Base-by-base conservation (phyloP, 2,329 filamentous ascomycete species). In the Talaromyces piceae region DNA sequence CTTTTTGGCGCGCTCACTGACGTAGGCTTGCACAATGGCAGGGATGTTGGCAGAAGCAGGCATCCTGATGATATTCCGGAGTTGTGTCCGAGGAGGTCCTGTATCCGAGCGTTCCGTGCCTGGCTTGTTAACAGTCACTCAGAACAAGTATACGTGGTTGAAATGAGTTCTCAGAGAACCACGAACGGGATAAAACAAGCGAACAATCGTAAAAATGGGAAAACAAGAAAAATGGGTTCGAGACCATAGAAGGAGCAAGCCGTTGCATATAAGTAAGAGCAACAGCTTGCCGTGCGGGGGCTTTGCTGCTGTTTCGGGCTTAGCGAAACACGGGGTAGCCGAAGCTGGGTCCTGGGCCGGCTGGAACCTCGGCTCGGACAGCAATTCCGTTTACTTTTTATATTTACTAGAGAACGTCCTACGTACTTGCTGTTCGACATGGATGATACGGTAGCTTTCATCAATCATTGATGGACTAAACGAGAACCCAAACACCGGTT, bases 1-100 rank as follows among this genome's bases (percentile, higher is more conserved):
- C 77, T 87, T 83, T 73, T 86, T 88, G 48, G 91, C 91, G 63
- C 82, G 78, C 54, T 94, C 89, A 73, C 88, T 94, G 59, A 96
- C 88, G 68, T 78, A 81, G 23, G 77, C 77, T 55, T 71, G 67
- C 37, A 78, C 81, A 59, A 84, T 78, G 51, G 72, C 68, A 39
- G 81, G 81, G 54, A 84, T 82, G 69, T 67, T 77, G 61, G 64
- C 53, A 23, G 71, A 73, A 47, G 72, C 72, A 54, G 78, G 77
- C 59, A 81, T 80, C 28, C 18, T 49, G 23, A 26, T n/a, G 26
- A 13, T 44, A 12, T 16, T 22, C 30, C 22, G 44, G 44, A 12
- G 26, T 13, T 46, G 23, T 45, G 41, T 45, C 41, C 47, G 30
- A 49, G 37, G 16, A 7, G 26, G 16, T 7, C n/a, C 26, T 11